These are phyloP conservation scores for Lachnellula willkommii DNA, from an alignment of 2,329 filamentous ascomycete genomes.

Conservation along the genomic window DNA sequence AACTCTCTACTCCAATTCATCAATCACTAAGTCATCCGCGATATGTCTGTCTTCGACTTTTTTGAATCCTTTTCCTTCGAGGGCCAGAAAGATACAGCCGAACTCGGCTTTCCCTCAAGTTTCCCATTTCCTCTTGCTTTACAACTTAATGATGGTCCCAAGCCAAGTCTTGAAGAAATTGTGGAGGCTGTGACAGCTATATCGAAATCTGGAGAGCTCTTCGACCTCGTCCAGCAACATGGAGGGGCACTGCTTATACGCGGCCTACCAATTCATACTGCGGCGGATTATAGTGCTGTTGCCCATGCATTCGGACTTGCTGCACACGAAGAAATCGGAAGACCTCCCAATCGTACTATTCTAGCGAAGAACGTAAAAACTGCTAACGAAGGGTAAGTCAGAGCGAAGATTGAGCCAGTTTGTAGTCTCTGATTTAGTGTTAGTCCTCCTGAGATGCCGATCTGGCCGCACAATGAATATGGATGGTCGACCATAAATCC, in stretches of 20 bases:
- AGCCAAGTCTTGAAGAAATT: not conserved
- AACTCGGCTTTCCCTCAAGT: not conserved
- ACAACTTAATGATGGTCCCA: not conserved
- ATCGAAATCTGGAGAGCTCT: conserved; percentile 25
- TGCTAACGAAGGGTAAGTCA: conserved; percentile 39
- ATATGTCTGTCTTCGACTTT: not conserved
- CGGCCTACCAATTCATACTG: conserved; percentile 39
- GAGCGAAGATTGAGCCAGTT: too few relatives aligned
- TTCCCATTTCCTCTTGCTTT: not conserved
- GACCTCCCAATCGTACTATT: conserved; percentile 41
- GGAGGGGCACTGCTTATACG: conserved; percentile 43
- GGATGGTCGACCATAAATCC: conserved; percentile 37
- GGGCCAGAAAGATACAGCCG: not conserved
- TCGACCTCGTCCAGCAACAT: conserved; percentile 26
- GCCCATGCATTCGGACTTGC: conserved; percentile 43
- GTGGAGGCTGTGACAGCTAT: not conserved
- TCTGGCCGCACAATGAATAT: conserved; percentile 37
- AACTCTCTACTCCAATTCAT: too few relatives aligned
- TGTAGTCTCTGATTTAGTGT: too few relatives aligned
- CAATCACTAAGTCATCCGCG: too few relatives aligned
- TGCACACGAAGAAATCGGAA: conserved; percentile 47
- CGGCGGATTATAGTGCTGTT: conserved; percentile 43
- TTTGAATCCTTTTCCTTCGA: not conserved
- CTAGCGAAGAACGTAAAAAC: conserved; percentile 41
- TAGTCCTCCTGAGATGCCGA: conserved; percentile 34